Evolutionary conservation across 305 asterid genomes (phyloP), one percentile per base, ranked within the genome.

Genomic region (Fraxinus sp.): DNA sequence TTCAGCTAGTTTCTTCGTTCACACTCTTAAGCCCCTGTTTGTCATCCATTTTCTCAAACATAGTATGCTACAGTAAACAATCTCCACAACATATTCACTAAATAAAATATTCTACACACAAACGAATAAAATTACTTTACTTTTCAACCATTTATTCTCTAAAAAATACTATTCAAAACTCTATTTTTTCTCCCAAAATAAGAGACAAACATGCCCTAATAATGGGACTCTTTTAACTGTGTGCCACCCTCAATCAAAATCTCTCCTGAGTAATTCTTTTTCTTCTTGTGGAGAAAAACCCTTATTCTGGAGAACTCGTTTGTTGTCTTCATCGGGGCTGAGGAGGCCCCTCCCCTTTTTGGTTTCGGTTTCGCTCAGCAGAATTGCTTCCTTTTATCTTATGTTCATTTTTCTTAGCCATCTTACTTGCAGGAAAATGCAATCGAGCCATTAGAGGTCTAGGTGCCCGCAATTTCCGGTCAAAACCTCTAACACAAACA

Each of bases 401-500:
- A 0, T 83, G 75, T 80, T 87, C 90, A 52, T 86, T 89, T 80
- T 81, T 83, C 87, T 89, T 93, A 30, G 81, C 80, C 83, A 79
- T 57, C 84, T 86, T 93, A 83, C 95, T 93, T 80, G 95, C 92
- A 35, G 95, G 87, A 71, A 87, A 87, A 81, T 96, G 99, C 88
- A 94, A 85, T 84, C 98, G 90, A 66, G 89, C 90, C 84, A 79
- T 87, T 64, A 96, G 91, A 80, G 99, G 98, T 74, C 92, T 85
- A 2, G 99, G 99, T 71, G 96, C 87, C 87, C 98, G 87, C 30
- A 80, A 81, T 87, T 87, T 84, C 75, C 81, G 87, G 82, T 94
- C 97, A 78, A 96, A 94, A 75, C 98, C 99, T 89, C 99, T 88
- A 2, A 96, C 98, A 64, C 99, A 96, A 83, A 96, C 95, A 78